Conservation (phyloP, 495 filamentous ascomycete genomes). For the Aspergillus taichungensis region DNA sequence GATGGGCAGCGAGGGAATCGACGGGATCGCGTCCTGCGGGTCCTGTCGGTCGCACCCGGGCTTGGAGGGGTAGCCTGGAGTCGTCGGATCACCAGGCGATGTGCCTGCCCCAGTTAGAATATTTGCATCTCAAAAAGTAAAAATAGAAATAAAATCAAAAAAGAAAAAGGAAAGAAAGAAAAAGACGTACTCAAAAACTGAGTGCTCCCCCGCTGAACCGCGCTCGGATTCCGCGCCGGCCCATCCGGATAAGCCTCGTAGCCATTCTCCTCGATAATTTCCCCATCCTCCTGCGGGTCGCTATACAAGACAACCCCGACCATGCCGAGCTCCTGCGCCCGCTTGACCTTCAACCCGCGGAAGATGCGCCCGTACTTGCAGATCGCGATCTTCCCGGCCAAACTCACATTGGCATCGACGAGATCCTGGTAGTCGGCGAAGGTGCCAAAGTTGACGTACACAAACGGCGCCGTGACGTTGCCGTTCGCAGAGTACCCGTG, state of each 20-base stretch:
- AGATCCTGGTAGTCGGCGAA: constrained; percentile 82
- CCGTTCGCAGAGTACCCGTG: constrained; percentile 91
- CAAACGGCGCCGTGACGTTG: constrained; percentile 76
- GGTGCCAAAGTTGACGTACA: constrained; percentile 86
- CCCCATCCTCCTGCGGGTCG: constrained; percentile 85
- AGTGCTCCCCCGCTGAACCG: constrained; percentile 85
- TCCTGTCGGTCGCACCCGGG: constrained; percentile 76
- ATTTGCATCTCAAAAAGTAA: too few relatives aligned
- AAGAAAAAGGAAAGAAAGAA: neutral
- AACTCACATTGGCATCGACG: constrained; percentile 58
- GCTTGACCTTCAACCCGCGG: constrained; percentile 85
- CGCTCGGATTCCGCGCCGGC: constrained; percentile 77
- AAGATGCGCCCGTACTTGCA: constrained; percentile 82
- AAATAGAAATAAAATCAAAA: constrained; percentile 2
- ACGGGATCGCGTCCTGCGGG: constrained; percentile 58
- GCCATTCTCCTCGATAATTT: constrained; percentile 72
- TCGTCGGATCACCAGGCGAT: constrained; percentile 65
- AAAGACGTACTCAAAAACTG: constrained; percentile 68
- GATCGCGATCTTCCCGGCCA: constrained; percentile 80
- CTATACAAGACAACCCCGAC: constrained; percentile 76
- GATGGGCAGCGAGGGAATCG: constrained; percentile 86
- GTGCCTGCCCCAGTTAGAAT: constrained; percentile 33
- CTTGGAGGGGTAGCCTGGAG: constrained; percentile 88
- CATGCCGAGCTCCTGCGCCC: constrained; percentile 88
- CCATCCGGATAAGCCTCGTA: constrained; percentile 75